A percentile compares a stretch with the other conserved stretches of the same genome.
Conservation (phyloP, 495 filamentous ascomycete species). For the Podospora pseudopauciseta region DNA sequence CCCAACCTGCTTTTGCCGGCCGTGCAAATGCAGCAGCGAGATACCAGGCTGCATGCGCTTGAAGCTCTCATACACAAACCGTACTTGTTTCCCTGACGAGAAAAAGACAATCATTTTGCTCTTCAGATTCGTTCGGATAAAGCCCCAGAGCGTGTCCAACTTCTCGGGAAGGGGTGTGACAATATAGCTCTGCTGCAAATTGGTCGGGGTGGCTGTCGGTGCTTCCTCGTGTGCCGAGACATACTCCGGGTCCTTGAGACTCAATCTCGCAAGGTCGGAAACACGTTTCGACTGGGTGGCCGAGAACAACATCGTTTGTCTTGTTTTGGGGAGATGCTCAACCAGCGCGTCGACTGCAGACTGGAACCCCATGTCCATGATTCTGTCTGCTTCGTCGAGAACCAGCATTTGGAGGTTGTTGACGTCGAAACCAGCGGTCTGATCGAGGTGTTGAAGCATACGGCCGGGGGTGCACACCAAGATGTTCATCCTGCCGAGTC, state of each 20-base stretch:
- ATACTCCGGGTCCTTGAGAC: conserved; percentile 88
- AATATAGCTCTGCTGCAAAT: conserved; percentile 87
- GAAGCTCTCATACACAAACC: conserved; percentile 91
- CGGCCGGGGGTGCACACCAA: conserved; percentile 93
- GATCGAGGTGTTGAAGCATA: conserved; percentile 93
- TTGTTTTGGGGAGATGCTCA: conserved; percentile 78
- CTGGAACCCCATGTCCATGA: conserved; percentile 98
- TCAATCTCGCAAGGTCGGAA: conserved; percentile 83
- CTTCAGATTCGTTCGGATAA: conserved; percentile 83
- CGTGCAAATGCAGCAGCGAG: conserved; percentile 90
- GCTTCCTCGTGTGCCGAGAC: conserved; percentile 88
- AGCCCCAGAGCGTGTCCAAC: conserved; percentile 85
- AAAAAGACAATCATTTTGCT: conserved; percentile 92
- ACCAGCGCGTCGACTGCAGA: conserved; percentile 87
- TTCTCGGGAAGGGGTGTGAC: conserved; percentile 81
- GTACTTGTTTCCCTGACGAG: conserved; percentile 91
- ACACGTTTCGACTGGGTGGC: conserved; percentile 95
- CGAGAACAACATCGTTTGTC: conserved; percentile 93
- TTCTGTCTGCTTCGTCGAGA: conserved; percentile 92
- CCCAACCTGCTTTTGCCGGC: conserved; percentile 85
- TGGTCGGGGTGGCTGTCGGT: conserved; percentile 72
- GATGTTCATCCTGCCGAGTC: conserved; percentile 93
- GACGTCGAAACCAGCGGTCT: conserved; percentile 86
- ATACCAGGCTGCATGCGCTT: conserved; percentile 93
- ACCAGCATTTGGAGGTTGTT: conserved; percentile 90